phyloP scores from a whole-genome alignment of 2,329 filamentous ascomycete genomes.

The Colletotrichum horii region DNA sequence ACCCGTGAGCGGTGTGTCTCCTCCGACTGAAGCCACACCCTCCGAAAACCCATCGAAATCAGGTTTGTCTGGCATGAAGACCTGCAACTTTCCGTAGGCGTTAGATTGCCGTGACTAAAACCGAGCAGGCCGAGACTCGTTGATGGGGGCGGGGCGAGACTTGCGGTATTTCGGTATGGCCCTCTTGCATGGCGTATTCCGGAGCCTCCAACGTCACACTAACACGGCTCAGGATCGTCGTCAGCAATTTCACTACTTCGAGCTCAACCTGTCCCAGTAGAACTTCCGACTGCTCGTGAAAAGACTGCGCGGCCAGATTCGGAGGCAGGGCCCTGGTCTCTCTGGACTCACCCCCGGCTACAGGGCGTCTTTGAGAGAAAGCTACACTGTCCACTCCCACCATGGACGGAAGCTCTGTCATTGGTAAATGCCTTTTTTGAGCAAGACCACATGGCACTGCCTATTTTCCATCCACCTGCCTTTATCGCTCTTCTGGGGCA shows the following conservation, averaged over 20 bases:
- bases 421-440: not conserved
- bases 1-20: not conserved
- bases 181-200: not conserved
- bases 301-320: not conserved
- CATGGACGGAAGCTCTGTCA: not conserved
- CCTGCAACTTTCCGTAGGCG: not conserved
- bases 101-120: not conserved
- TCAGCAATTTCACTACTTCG: not conserved
- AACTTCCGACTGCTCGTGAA: not conserved
- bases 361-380: conserved; percentile 7
- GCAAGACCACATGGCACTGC: not conserved
- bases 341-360: not conserved
- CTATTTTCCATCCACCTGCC: fast-evolving
- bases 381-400: not conserved
- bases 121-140: not conserved
- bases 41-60: not conserved
- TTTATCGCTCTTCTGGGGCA: not conserved
- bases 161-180: not conserved
- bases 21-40: not conserved
- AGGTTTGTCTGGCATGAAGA: not conserved
- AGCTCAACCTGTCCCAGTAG: not conserved
- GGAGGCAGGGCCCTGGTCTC: not conserved
- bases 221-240: not conserved
- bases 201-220: not conserved
- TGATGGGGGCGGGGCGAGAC: not conserved